Conservation (phyloP, 441 rosid genomes). For the Biscutella laevigata region DNA sequence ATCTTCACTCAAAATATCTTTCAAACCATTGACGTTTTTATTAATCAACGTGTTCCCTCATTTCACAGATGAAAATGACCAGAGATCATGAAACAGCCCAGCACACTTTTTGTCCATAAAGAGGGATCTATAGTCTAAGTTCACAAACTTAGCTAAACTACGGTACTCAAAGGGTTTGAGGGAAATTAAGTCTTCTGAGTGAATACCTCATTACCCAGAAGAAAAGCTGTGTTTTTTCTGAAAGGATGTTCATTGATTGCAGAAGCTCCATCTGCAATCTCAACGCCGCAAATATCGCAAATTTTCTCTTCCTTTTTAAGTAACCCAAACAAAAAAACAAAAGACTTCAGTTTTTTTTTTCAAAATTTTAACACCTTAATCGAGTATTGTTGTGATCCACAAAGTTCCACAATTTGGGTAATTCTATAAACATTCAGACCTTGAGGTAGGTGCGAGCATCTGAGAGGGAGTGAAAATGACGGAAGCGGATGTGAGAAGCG, state of each 20-base stretch:
- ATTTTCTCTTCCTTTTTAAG: conserved; percentile 40
- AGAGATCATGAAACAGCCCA: background rate
- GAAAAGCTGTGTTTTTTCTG: conserved; percentile 71
- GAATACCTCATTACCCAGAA: conserved; percentile 96
- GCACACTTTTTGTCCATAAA: background rate
- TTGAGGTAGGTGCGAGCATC: conserved; percentile 69
- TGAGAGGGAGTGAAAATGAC: conserved; percentile 71
- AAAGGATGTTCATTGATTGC: conserved; percentile 70
- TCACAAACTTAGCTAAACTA: background rate
- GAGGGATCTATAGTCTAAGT: background rate
- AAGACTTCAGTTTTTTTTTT: too few species aligned
- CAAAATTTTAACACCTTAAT: background rate
- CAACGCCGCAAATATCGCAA: conserved; percentile 94
- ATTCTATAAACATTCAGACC: conserved; percentile 22
- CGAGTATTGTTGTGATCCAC: background rate
- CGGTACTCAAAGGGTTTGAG: background rate
- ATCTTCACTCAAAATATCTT: background rate
- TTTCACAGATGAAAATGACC: background rate
- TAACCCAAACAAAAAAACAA: background rate
- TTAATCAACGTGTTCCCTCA: background rate
- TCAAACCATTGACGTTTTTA: background rate
- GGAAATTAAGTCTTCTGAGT: background rate
- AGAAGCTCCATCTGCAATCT: conserved; percentile 67
- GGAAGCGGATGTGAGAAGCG: conserved; percentile 69
- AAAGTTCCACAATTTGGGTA: background rate